Base-by-base conservation (phyloP, 371 early-diverging fungal species). In the Mucor irregularis region DNA sequence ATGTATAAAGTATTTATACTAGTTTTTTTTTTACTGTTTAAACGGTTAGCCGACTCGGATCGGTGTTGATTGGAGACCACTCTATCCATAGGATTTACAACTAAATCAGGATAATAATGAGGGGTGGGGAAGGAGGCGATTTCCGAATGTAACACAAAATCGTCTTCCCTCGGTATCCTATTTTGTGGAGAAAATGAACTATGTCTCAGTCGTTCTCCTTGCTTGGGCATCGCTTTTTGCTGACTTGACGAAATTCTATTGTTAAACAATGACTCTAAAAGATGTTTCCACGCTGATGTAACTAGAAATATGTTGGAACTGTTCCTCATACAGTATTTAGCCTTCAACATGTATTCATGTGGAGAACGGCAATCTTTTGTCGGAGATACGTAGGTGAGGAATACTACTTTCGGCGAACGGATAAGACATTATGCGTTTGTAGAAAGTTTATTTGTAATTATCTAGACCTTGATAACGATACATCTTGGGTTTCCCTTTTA, bases 1-100 rank as follows among this genome's bases (percentile, higher is more conserved):
- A 50, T 26, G 25, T 1, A n/a, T 33, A n/a, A 17, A 33, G 35
- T 45, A 30, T 22, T 30, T 25, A 28, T 56, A 30, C 37, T 48
- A 7, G 21, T 25, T 21, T 11, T 8, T 14, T 33, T 49, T 22
- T 9, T 33, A 37, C 48, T 37, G 31, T 47, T 17, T 56, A 56
- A 56, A 56, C 56, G 11, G 56, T 56, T 56, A 56, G 38, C 56
- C 56, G 56, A 19, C 26, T 24, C 55, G 37, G 37, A 22, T 37
- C 2, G 22, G n/a, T 37, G 47, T 30, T 33, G 46, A 47, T 55
- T 46, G 56, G 56, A 52, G n/a, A n/a, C n/a, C n/a, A n/a, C n/a
- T n/a, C n/a, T n/a, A n/a, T n/a, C n/a, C n/a, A n/a, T n/a, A n/a
- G n/a, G n/a, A n/a, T n/a, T 38, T 39, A 50, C 30, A 49, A 13